A percentile compares a stretch with the other conserved stretches of the same genome.
Evolutionary conservation across 169 alveolate genomes (phyloP).

Genomic region (Fabrea salina): DNA sequence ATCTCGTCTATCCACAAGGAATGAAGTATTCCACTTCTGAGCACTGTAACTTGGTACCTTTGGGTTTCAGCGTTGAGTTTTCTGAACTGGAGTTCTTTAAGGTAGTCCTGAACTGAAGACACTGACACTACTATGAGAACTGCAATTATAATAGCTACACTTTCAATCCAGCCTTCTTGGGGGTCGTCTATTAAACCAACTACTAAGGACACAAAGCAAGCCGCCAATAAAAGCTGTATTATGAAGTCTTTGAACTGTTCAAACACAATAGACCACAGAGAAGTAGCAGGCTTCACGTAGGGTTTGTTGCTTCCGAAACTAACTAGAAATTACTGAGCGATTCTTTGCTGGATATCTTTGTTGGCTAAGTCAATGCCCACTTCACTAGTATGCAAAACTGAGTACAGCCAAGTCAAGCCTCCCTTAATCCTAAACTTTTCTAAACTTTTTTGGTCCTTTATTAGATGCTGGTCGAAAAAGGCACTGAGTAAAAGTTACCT

Average conservation of each 20-base stretch:
- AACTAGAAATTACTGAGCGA: background rate
- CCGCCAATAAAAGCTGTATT: background rate
- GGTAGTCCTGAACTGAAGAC: slow-evolving; percentile 59
- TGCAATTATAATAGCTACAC: slow-evolving; percentile 76
- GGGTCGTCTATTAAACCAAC: background rate
- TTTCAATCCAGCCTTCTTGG: slow-evolving; percentile 76
- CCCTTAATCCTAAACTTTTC: too few relatives aligned
- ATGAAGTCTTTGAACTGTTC: background rate
- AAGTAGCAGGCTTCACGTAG: background rate
- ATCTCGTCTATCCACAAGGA: slow-evolving; percentile 41
- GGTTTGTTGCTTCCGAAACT: slow-evolving; percentile 6
- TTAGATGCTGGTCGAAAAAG: too few relatives aligned
- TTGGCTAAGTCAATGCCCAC: too few relatives aligned
- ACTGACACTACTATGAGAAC: slow-evolving; percentile 75
- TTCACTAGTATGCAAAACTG: too few relatives aligned
- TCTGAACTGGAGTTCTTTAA: slow-evolving; percentile 73
- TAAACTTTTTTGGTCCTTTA: too few relatives aligned
- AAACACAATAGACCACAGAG: background rate
- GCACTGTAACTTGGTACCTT: slow-evolving; percentile 47
- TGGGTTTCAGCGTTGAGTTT: slow-evolving; percentile 59
- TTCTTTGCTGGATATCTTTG: too few relatives aligned
- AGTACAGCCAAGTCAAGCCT: too few relatives aligned
- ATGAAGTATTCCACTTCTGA: slow-evolving; percentile 47
- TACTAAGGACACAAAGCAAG: background rate
- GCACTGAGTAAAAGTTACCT: too few relatives aligned